Percentiles rank a stretch among this genome's conserved stretches.
These are phyloP conservation scores for Iberis pinnata DNA, from an alignment of 345 rosid genomes.

Conservation along the genomic window DNA sequence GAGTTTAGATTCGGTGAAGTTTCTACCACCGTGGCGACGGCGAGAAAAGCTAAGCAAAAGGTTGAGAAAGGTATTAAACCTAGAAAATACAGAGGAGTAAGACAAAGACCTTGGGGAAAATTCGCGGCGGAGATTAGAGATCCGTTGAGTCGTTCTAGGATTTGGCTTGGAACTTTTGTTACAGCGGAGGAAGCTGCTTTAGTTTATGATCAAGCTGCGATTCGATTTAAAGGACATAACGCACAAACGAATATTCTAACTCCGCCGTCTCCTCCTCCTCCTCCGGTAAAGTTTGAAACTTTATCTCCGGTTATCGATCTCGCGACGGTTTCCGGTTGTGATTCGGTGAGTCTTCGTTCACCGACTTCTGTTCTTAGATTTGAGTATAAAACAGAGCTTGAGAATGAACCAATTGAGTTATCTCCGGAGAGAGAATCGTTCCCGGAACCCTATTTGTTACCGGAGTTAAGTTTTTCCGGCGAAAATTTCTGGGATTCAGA, in stretches of 20 bases:
- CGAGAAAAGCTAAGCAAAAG: conserved; percentile 1
- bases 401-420: conserved; percentile 6
- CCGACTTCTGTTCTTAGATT: conserved; percentile 80
- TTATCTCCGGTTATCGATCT: conserved; percentile 26
- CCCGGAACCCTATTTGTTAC: conserved; percentile 31
- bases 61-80: conserved; percentile 6
- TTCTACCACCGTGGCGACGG: background rate
- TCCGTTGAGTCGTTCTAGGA: conserved; percentile 62
- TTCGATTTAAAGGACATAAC: conserved; percentile 48
- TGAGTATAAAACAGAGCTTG: conserved; percentile 25
- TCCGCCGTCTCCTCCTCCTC: conserved; percentile 43
- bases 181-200: conserved; percentile 82
- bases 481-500: conserved; percentile 36
- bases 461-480: conserved; percentile 23
- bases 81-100: conserved; percentile 41
- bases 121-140: conserved; percentile 96
- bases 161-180: conserved; percentile 82
- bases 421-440: background rate
- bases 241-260: conserved; percentile 49
- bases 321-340: conserved; percentile 32
- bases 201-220: conserved; percentile 64
- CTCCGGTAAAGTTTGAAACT: too few species aligned
- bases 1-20: conserved; percentile 17
- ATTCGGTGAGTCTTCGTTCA: conserved; percentile 43
- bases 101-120: conserved; percentile 83